These are phyloP conservation scores for Lipomyces anomalus DNA, from an alignment of 805 yeast genomes.

Conservation along the genomic window DNA sequence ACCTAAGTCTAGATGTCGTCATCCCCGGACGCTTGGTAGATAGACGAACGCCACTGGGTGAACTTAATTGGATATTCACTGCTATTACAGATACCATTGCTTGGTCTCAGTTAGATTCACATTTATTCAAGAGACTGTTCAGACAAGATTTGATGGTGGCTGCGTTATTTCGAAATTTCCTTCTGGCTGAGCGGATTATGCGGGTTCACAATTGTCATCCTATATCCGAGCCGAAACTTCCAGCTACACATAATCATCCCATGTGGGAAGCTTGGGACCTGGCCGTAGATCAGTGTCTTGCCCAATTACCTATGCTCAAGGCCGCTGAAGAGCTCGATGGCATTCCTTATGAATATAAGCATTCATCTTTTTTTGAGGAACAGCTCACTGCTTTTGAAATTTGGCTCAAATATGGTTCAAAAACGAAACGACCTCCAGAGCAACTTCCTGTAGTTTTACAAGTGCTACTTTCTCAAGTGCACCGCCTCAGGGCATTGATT, in stretches of 20 bases:
- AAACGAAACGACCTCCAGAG: slow-evolving; percentile 82
- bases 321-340: slow-evolving; percentile 34
- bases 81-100: slow-evolving; percentile 98
- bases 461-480: slow-evolving; percentile 88
- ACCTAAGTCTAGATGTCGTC: slow-evolving; percentile 42
- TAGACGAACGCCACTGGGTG: slow-evolving; percentile 92
- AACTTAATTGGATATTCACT: slow-evolving; percentile 93
- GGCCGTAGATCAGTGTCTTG: slow-evolving; percentile 88
- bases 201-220: slow-evolving; percentile 91
- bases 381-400: slow-evolving; percentile 93
- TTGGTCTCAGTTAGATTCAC: slow-evolving; percentile 86
- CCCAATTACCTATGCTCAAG: slow-evolving; percentile 38
- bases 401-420: slow-evolving; percentile 89
- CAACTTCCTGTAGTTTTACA: slow-evolving; percentile 92
- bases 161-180: slow-evolving; percentile 85
- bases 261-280: slow-evolving; percentile 99
- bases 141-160: slow-evolving; percentile 97
- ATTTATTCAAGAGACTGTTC: slow-evolving; percentile 80
- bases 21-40: slow-evolving; percentile 92
- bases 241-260: slow-evolving; percentile 75
- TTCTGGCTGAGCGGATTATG: slow-evolving; percentile 90
- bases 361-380: slow-evolving; percentile 91
- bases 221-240: slow-evolving; percentile 85
- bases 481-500: slow-evolving; percentile 81
- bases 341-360: slow-evolving; percentile 57